Evolutionary conservation across 2,329 filamentous ascomycete species (phyloP).

Genomic region (Fusarium graminum): DNA sequence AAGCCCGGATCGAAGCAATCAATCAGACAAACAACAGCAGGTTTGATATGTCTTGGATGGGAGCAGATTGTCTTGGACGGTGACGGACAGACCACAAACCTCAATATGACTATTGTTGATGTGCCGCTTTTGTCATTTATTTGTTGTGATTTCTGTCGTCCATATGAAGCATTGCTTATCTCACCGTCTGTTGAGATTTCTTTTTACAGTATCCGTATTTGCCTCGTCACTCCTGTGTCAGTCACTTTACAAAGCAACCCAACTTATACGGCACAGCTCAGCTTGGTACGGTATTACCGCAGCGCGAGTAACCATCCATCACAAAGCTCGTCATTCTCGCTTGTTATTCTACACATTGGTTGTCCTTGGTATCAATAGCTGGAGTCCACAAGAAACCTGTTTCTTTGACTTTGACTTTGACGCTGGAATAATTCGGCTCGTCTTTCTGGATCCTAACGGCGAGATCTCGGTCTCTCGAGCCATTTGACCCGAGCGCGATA

Average conservation of each 20-base stretch:
- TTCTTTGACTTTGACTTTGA: slow-evolving; percentile 19
- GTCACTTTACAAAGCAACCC: slow-evolving; percentile 21
- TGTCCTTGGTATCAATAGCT: slow-evolving; percentile 12
- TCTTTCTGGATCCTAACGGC: slow-evolving; percentile 7
- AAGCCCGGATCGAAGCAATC: slow-evolving; percentile 12
- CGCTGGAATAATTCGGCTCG: slow-evolving; percentile 21
- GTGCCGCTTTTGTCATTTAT: slow-evolving; percentile 23
- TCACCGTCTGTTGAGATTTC: slow-evolving; percentile 26
- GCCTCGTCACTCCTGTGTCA: slow-evolving; percentile 15
- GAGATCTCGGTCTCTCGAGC: slow-evolving; percentile 22
- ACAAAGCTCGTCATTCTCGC: slow-evolving; percentile 23
- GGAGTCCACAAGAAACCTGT: neutral
- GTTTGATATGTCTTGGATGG: slow-evolving; percentile 37
- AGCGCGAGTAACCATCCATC: slow-evolving; percentile 31
- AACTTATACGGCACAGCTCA: slow-evolving; percentile 17
- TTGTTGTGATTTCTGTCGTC: slow-evolving; percentile 15
- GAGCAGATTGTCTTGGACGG: slow-evolving; percentile 35
- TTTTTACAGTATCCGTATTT: slow-evolving; percentile 5
- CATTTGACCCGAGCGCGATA: slow-evolving; percentile 35
- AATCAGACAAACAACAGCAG: slow-evolving; percentile 24
- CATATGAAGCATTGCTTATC: slow-evolving; percentile 38
- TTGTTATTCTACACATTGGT: neutral
- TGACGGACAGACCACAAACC: slow-evolving; percentile 10
- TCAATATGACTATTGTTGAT: slow-evolving; percentile 26
- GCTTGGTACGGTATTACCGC: slow-evolving; percentile 13